Base-by-base conservation (phyloP, 2,329 filamentous ascomycete genomes). In the Fusarium sp. region DNA sequence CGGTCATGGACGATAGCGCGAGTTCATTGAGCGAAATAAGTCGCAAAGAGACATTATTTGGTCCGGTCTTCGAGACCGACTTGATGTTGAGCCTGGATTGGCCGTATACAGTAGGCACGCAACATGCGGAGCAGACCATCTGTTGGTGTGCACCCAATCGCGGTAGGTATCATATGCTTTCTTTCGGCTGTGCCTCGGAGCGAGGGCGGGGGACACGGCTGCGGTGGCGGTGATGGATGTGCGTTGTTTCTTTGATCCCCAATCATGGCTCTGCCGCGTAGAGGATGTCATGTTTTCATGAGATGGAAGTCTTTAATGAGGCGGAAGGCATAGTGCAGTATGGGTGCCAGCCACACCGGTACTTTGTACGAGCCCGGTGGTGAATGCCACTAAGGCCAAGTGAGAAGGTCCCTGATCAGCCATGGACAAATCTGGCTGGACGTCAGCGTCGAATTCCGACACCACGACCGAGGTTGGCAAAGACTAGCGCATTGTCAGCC, bases 121-220 rank as follows among this genome's bases (percentile, higher is more conserved):
- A 52, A 54, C 71, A 65, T 38, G 66, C 56, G 47, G 47, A 57
- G 60, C 35, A 59, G 56, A 25, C 40, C 31, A 58, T 45, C n/a
- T 61, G 59, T 54, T 47, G 64, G 58, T 65, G 57, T 74, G 64
- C 63, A 68, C 64, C 63, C 60, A 70, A 66, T 54, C 54, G 40
- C 63, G 38, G 54, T 74, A 71, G 20, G 22, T 22, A 45, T 77
- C 69, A 74, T 74, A 70, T 74, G 70, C 70, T 70, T 42, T 76
- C 77, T 70, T 42, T 76, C 77, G 74, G 74, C 74, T 76, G 69
- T 75, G 77, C 71, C 69, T 79, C 77, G 75, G 73, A 68, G 70
- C 56, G 47, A 62, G 63, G 47, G 63, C 45, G 59, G 70, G 45
- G 64, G 64, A 58, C 56, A 62, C 63, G 59, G 61, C 67, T 69